Conservation (phyloP, 345 rosid genomes). For the Limnanthes douglasii region DNA sequence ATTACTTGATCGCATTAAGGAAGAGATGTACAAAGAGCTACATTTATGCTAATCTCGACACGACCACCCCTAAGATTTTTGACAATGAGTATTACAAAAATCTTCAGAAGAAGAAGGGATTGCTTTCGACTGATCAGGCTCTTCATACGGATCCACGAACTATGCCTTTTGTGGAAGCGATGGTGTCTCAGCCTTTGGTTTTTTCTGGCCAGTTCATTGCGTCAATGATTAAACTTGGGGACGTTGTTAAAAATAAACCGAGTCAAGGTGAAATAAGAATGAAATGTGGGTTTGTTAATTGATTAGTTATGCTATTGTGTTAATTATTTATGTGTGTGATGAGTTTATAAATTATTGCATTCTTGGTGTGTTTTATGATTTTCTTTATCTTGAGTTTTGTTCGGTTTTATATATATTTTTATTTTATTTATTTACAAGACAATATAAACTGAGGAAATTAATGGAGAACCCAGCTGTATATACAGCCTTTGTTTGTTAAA, state of each 20-base stretch:
- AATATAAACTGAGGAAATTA: too few relatives aligned
- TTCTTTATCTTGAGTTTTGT: too few relatives aligned
- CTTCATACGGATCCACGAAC: constrained; percentile 15
- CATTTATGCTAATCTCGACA: constrained; percentile 13
- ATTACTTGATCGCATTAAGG: constrained; percentile 6
- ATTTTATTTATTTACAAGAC: too few relatives aligned
- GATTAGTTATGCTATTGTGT: too few relatives aligned
- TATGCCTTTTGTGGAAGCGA: constrained; percentile 12
- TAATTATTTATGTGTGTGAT: background rate
- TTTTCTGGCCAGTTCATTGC: constrained; percentile 17
- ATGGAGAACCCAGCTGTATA: too few relatives aligned
- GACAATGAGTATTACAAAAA: constrained; percentile 11
- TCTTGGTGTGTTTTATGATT: too few relatives aligned
- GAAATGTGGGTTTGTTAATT: too few relatives aligned
- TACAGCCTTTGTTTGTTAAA: too few relatives aligned
- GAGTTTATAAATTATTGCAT: too few relatives aligned
- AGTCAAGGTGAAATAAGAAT: constrained; percentile 13
- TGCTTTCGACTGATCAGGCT: constrained; percentile 18
- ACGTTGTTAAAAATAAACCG: constrained; percentile 1
- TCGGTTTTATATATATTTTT: too few relatives aligned
- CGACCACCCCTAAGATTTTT: constrained; percentile 16
- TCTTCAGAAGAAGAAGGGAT: constrained; percentile 12
- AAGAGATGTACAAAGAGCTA: constrained; percentile 4
- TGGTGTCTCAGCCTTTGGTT: constrained; percentile 12
- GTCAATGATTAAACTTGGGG: constrained; percentile 26